Conservation (phyloP, 495 filamentous ascomycete genomes). For the Pyrenopolyporus hunteri region DNA sequence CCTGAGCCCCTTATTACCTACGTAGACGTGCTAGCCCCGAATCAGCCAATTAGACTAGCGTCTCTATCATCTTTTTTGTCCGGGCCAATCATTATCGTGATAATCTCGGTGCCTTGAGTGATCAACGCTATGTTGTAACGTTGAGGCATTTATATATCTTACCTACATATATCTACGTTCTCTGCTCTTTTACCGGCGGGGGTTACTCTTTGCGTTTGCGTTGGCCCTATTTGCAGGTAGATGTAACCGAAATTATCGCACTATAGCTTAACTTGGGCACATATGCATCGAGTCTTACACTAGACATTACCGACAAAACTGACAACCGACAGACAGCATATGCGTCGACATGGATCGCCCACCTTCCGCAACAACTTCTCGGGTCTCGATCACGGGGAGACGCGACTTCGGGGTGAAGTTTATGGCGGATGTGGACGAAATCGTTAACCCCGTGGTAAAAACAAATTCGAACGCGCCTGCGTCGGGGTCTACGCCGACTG, state of each 20-base stretch:
- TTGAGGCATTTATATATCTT: slow-evolving; percentile 5
- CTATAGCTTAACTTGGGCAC: neutral
- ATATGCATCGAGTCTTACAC: too few species aligned
- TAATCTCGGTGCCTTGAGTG: slow-evolving; percentile 31
- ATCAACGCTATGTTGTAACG: slow-evolving; percentile 13
- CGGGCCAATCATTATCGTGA: slow-evolving; percentile 22
- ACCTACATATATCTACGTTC: neutral
- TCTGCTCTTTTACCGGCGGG: neutral
- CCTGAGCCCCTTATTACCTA: slow-evolving; percentile 7
- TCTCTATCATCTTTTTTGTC: neutral
- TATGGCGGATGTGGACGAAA: slow-evolving; percentile 20
- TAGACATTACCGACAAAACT: too few species aligned
- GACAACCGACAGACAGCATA: too few species aligned
- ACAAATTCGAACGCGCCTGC: neutral
- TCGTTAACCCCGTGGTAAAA: neutral
- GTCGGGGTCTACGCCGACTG: neutral
- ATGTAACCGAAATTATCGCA: too few species aligned
- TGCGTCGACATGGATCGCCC: slow-evolving; percentile 26
- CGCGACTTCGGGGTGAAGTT: slow-evolving; percentile 35
- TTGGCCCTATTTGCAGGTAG: too few species aligned
- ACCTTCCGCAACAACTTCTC: slow-evolving; percentile 29
- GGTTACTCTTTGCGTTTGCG: neutral
- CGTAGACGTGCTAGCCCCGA: too few species aligned
- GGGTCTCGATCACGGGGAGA: slow-evolving; percentile 27
- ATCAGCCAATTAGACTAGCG: slow-evolving; percentile 12